Evolutionary conservation across 306 rosid genomes (phyloP).

Genomic region (Glycine latifolia): DNA sequence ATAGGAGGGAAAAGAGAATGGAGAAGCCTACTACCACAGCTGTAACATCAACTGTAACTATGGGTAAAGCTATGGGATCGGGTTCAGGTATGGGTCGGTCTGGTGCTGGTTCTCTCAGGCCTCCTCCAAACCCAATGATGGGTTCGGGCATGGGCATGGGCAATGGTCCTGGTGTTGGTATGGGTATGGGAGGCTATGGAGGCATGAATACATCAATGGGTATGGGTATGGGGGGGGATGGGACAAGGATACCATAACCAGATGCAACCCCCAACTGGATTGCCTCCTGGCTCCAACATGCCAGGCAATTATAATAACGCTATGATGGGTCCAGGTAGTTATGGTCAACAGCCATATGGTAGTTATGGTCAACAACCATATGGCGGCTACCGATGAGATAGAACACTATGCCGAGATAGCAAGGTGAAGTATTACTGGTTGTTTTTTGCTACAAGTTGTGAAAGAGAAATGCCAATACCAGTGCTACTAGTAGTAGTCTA

Average conservation of each 20-base stretch:
- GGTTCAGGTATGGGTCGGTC: conserved; percentile 95
- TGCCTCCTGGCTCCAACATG: conserved; percentile 70
- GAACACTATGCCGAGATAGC: conserved; percentile 34
- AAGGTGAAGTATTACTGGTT: conserved; percentile 38
- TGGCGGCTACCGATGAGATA: conserved; percentile 77
- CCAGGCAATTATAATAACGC: conserved; percentile 76
- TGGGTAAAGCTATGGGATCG: conserved; percentile 99
- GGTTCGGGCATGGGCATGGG: conserved; percentile 65
- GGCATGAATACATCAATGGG: conserved; percentile 63
- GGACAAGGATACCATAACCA: conserved; percentile 72
- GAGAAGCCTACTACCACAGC: conserved; percentile 75
- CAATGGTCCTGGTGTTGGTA: conserved; percentile 46
- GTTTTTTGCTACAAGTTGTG: conserved; percentile 45
- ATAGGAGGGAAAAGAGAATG: conserved; percentile 96
- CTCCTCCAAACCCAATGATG: conserved; percentile 63
- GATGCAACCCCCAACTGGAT: conserved; percentile 76
- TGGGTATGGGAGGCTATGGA: conserved; percentile 61
- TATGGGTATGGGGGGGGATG: conserved; percentile 62
- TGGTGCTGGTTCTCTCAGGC: conserved; percentile 75
- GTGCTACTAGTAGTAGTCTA: conserved; percentile 43
- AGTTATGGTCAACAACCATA: conserved; percentile 80
- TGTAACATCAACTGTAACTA: conserved; percentile 74
- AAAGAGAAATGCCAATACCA: conserved; percentile 37
- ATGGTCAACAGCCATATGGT: conserved; percentile 80
- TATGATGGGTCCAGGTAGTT: conserved; percentile 82